A percentile compares a stretch with the other conserved stretches of the same genome.
Evolutionary conservation across 352 stramenopile genomes (phyloP).

Genomic region (Phytophthora sp.): DNA sequence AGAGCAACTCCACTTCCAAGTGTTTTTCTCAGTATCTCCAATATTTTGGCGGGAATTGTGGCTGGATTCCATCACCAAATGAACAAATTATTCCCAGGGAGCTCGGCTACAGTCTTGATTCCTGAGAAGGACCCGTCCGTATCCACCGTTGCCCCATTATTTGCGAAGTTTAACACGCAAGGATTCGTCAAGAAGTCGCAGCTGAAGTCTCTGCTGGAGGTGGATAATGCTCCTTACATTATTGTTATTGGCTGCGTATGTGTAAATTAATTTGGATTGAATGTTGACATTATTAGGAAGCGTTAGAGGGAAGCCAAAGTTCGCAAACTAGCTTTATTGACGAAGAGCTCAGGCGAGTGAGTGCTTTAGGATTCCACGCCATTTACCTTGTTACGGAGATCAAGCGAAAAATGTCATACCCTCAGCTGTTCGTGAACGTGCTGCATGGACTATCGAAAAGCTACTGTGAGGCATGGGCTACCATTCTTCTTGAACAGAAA

Average conservation of each 20-base stretch:
- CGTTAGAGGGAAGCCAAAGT: slow-evolving; percentile 7
- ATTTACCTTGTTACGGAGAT: slow-evolving; percentile 66
- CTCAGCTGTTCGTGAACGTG: slow-evolving; percentile 58
- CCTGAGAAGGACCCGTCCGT: slow-evolving; percentile 20
- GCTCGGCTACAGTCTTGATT: slow-evolving; percentile 15
- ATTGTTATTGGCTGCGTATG: not conserved
- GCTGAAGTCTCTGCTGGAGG: slow-evolving; percentile 41
- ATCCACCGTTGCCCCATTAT: slow-evolving; percentile 9
- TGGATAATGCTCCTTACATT: slow-evolving; percentile 14
- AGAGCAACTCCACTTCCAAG: slow-evolving; percentile 29
- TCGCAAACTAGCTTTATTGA: slow-evolving; percentile 55
- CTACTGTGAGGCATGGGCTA: slow-evolving; percentile 78
- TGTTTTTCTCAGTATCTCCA: slow-evolving; percentile 61
- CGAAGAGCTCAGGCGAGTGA: slow-evolving; percentile 52
- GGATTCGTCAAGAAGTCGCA: slow-evolving; percentile 28
- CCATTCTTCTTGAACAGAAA: slow-evolving; percentile 57
- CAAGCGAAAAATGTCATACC: slow-evolving; percentile 41
- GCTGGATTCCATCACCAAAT: slow-evolving; percentile 52
- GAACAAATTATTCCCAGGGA: slow-evolving; percentile 58
- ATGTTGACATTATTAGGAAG: slow-evolving; percentile 25
- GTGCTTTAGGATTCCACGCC: slow-evolving; percentile 54
- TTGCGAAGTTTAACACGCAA: slow-evolving; percentile 37
- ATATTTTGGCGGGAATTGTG: slow-evolving; percentile 73
- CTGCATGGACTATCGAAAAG: slow-evolving; percentile 58
- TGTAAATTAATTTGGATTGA: not conserved